phyloP scores from a whole-genome alignment of 2,329 filamentous ascomycete species.

The Diaporthe ilicicola region DNA sequence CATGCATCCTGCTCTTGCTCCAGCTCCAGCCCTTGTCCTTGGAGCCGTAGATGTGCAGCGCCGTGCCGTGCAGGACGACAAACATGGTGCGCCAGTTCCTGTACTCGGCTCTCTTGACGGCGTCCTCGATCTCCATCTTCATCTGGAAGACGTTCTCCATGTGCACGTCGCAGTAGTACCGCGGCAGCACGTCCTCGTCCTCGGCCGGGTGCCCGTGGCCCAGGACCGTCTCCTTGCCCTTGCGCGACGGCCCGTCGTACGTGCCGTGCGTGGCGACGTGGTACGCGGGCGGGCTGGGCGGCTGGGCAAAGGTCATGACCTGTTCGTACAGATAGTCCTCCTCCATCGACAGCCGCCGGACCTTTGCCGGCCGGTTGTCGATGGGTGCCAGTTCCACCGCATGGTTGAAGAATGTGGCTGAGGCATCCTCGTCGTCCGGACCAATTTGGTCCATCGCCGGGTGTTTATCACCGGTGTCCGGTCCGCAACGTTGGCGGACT shows the following conservation, averaged over 20 bases:
- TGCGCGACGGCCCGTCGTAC: slow-evolving; percentile 45
- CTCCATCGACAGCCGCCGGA: slow-evolving; percentile 60
- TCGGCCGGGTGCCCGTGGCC: slow-evolving; percentile 42
- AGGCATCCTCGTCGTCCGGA: slow-evolving; percentile 28
- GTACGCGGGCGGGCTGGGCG: slow-evolving; percentile 55
- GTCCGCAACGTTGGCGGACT: background rate
- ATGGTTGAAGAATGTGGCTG: slow-evolving; percentile 32
- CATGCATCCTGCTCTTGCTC: slow-evolving; percentile 55
- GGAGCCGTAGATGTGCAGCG: slow-evolving; percentile 70
- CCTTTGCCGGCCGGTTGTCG: slow-evolving; percentile 32
- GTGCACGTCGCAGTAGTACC: slow-evolving; percentile 64
- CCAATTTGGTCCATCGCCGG: slow-evolving; percentile 30
- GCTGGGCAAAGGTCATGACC: slow-evolving; percentile 56
- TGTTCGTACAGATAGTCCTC: slow-evolving; percentile 63
- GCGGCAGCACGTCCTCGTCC: slow-evolving; percentile 58
- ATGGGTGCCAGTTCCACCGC: slow-evolving; percentile 32
- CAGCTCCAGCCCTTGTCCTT: slow-evolving; percentile 64
- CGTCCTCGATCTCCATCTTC: slow-evolving; percentile 73
- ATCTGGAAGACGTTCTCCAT: slow-evolving; percentile 66
- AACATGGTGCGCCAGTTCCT: slow-evolving; percentile 72
- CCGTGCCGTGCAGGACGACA: slow-evolving; percentile 72
- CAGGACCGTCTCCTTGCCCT: slow-evolving; percentile 31
- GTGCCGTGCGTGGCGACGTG: slow-evolving; percentile 38
- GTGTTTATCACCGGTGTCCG: background rate
- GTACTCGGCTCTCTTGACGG: slow-evolving; percentile 68